phyloP scores from a whole-genome alignment of 129 eudicot genomes.

The Flaveria sonorensis region DNA sequence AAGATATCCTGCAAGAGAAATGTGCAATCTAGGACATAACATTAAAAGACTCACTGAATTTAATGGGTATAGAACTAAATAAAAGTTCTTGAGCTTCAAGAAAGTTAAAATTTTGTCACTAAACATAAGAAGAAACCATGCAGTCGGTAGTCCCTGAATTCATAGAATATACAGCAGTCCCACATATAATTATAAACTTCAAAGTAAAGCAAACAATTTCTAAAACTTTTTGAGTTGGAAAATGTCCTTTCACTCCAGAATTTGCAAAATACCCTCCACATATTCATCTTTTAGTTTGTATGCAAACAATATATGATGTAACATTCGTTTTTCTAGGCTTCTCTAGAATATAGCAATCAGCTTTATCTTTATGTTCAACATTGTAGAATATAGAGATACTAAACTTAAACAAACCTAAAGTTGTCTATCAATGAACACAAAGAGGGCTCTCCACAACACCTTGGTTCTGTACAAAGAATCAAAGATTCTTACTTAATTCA shows the following conservation, averaged over 20 bases:
- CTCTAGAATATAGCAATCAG: background rate
- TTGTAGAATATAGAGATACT: too few relatives aligned
- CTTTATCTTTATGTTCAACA: too few relatives aligned
- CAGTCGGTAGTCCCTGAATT: too few relatives aligned
- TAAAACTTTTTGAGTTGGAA: background rate
- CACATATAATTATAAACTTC: too few relatives aligned
- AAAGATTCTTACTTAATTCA: too few relatives aligned
- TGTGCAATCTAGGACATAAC: background rate
- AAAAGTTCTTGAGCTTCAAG: background rate
- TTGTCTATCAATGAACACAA: constrained; percentile 11
- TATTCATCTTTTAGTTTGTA: background rate
- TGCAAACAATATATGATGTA: background rate
- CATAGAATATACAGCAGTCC: too few relatives aligned
- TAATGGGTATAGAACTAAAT: background rate
- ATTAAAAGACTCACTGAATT: background rate
- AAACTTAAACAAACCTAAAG: background rate
- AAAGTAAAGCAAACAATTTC: background rate
- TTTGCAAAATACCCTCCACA: background rate
- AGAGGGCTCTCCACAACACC: background rate
- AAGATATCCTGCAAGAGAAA: constrained; percentile 5
- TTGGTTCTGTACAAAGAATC: too few relatives aligned
- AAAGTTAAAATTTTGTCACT: background rate
- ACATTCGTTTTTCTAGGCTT: background rate
- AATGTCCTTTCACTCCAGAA: background rate
- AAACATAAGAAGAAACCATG: background rate